Percentiles rank a stretch among this genome's conserved stretches.
Conservation (phyloP, 2,329 filamentous ascomycete species). For the Penicillium sp. region DNA sequence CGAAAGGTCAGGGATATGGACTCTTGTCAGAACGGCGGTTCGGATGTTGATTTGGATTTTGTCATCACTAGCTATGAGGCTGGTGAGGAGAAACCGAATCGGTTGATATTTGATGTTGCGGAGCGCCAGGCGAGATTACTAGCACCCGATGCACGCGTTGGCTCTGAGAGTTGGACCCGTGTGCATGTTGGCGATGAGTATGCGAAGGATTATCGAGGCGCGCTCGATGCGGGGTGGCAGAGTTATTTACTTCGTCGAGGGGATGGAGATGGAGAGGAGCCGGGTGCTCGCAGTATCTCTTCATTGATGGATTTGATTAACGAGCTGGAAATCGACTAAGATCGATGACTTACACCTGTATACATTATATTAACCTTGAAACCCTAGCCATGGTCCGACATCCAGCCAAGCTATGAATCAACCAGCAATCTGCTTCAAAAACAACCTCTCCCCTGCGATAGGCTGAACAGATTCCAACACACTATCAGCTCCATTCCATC, state of each 20-base stretch:
- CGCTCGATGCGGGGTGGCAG: conserved; percentile 39
- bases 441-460: background rate
- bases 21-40: background rate
- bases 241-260: conserved; percentile 34
- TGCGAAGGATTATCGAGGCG: conserved; percentile 43
- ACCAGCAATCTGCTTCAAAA: background rate
- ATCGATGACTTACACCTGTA: background rate
- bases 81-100: conserved; percentile 45
- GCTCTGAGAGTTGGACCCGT: conserved; percentile 22
- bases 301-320: conserved; percentile 28
- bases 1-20: background rate
- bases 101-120: conserved; percentile 42
- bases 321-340: conserved; percentile 10
- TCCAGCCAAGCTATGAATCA: background rate
- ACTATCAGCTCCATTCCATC: conserved; percentile 1
- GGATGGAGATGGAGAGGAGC: background rate
- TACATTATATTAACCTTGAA: background rate
- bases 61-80: conserved; percentile 50
- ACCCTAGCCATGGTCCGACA: background rate
- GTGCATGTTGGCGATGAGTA: conserved; percentile 50
- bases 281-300: conserved; percentile 12
- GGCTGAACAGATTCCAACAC: background rate
- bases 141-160: background rate
- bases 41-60: conserved; percentile 40
- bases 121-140: conserved; percentile 29